Conservation (phyloP, 148 eudicot species). For the Selenicereus undatus region DNA sequence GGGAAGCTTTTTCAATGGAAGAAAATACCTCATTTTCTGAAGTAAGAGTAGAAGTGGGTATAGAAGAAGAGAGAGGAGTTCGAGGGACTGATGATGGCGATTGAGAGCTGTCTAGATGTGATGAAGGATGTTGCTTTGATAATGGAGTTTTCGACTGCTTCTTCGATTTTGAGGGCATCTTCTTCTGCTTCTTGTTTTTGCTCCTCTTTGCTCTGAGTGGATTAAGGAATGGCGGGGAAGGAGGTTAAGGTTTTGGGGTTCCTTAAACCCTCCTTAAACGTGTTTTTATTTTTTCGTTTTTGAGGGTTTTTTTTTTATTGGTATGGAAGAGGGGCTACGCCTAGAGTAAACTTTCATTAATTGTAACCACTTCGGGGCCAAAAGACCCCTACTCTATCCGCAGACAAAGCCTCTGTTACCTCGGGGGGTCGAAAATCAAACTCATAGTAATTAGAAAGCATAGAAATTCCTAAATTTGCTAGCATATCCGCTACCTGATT, state of each 20-base stretch:
- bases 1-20: conserved; percentile 49
- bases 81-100: conserved; percentile 20
- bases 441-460: too few species aligned
- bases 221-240: background rate
- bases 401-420: too few species aligned
- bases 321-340: too few species aligned
- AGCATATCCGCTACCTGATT: too few species aligned
- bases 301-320: too few species aligned
- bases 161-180: conserved; percentile 53
- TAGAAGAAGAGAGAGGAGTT: conserved; percentile 16
- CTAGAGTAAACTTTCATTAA: too few species aligned
- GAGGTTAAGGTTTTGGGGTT: background rate
- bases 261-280: conserved; percentile 10
- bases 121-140: conserved; percentile 27
- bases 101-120: conserved; percentile 29
- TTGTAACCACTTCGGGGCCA: too few species aligned
- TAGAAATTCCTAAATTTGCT: too few species aligned
- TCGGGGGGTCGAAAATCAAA: too few species aligned
- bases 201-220: background rate
- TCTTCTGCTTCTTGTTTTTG: background rate
- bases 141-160: conserved; percentile 37
- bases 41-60: background rate
- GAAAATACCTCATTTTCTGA: conserved; percentile 34
- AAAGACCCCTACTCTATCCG: too few species aligned
- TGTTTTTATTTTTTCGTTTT: too few species aligned